Base-by-base conservation (phyloP, 306 rosid genomes). In the Arachis stenosperma region DNA sequence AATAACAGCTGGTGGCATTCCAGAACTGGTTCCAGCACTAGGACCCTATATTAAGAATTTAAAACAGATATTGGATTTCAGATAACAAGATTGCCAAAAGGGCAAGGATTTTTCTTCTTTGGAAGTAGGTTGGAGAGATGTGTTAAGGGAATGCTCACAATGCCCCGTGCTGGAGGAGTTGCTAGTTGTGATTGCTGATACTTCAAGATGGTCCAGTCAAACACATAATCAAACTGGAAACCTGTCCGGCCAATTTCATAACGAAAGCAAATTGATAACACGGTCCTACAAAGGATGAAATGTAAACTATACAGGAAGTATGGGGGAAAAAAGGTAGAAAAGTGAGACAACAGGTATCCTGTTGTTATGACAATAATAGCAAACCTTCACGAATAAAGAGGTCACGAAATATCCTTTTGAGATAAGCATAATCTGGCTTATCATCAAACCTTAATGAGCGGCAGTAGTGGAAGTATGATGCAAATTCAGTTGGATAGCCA, bases 121-220 rank as follows among this genome's bases (percentile, higher is more conserved):
- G 56, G 27, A 6, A 4, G 22, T 33, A 6, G 22, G 56, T 13
- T 6, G 56, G 22, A 17, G 56, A 51, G 56, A 51, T 13, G 56
- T 15, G 15, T 37, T 36, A 17, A 37, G 59, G 5, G 55, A 58
- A 50, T 13, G 80, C 76, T 83, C 78, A 93, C 98, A 64, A 79
- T 75, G 71, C 88, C 81, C 8, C 97, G 92, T 39, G 89, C 65
- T 22, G 97, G 92, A 75, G 98, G 98, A 69, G 93, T 84, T 46
- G 93, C 86, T 48, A 92, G 78, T 84, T 92, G 98, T 30, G 97
- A 92, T 69, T 90, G 98, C 84, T 90, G 98, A 82, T 90, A 90
- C 90, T 93, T 93, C 76, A 93, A 88, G 65, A 93, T 93, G 71
- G 98, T 93, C 97, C 98, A 92, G 77, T 92, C 98, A 87, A 93